Conservation (phyloP, 768 basidiomycete species). For the Chalciporus sphaerocephalus region DNA sequence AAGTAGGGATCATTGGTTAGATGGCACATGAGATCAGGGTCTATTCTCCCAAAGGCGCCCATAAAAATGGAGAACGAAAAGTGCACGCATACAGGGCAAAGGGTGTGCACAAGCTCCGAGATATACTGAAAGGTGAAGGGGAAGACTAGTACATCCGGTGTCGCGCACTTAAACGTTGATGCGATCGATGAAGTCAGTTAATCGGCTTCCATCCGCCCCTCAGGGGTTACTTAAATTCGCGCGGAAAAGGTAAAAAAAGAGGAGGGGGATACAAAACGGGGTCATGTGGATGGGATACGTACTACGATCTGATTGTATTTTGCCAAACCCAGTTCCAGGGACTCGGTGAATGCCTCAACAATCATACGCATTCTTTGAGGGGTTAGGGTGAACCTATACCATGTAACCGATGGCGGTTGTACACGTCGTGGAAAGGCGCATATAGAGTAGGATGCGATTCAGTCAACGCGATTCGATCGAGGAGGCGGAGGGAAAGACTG, state of each 20-base stretch:
- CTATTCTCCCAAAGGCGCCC: background rate
- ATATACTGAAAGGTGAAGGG: too few relatives aligned
- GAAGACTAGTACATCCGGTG: background rate
- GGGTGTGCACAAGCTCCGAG: background rate
- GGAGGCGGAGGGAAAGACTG: slow-evolving; percentile 34
- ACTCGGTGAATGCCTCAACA: slow-evolving; percentile 92
- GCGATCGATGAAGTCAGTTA: background rate
- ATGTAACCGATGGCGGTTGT: background rate
- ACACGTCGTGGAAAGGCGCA: background rate
- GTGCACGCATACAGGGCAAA: background rate
- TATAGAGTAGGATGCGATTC: background rate
- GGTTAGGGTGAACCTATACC: slow-evolving; percentile 71
- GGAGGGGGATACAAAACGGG: background rate
- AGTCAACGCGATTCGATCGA: background rate
- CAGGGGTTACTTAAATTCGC: background rate
- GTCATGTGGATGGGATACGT: slow-evolving; percentile 34
- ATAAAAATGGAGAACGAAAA: slow-evolving; percentile 1
- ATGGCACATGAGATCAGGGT: slow-evolving; percentile 10
- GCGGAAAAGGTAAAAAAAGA: slow-evolving; percentile 6
- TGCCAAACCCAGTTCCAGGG: slow-evolving; percentile 79
- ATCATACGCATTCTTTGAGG: slow-evolving; percentile 95
- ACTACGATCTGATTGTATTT: slow-evolving; percentile 86
- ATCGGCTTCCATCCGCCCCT: slow-evolving; percentile 2
- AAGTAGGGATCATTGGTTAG: slow-evolving; percentile 96
- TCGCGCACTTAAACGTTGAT: background rate